Conservation (phyloP, 2,329 filamentous ascomycete species). For the Ascomycota sp. region DNA sequence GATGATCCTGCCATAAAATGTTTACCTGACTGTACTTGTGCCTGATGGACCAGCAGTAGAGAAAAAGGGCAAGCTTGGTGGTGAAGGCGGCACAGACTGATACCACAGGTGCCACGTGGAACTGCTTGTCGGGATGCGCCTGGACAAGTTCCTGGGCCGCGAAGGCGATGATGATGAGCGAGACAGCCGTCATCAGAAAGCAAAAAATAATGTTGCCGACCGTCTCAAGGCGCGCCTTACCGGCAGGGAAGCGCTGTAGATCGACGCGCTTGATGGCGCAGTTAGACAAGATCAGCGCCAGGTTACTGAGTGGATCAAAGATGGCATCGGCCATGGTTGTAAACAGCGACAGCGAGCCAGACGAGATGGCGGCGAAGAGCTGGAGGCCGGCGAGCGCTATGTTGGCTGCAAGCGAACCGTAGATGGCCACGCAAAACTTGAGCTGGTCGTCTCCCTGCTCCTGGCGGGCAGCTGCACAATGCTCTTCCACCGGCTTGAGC, state of each 20-base stretch:
- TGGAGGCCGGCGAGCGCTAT: slow-evolving; percentile 61
- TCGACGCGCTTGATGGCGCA: slow-evolving; percentile 80
- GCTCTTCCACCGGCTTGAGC: slow-evolving; percentile 83
- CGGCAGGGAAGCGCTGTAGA: slow-evolving; percentile 67
- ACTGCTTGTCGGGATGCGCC: slow-evolving; percentile 35
- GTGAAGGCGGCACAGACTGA: slow-evolving; percentile 67
- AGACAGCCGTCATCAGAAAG: slow-evolving; percentile 87
- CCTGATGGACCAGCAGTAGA: slow-evolving; percentile 82
- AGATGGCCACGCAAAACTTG: slow-evolving; percentile 46
- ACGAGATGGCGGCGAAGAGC: slow-evolving; percentile 71
- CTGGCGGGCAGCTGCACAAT: slow-evolving; percentile 61
- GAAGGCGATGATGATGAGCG: slow-evolving; percentile 79
- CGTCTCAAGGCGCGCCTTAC: slow-evolving; percentile 85
- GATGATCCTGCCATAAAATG: slow-evolving; percentile 91
- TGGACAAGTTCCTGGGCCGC: slow-evolving; percentile 49
- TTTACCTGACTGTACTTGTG: slow-evolving; percentile 81
- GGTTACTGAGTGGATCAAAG: slow-evolving; percentile 79
- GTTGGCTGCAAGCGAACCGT: slow-evolving; percentile 59
- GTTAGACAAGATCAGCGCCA: slow-evolving; percentile 70
- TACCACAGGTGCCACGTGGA: slow-evolving; percentile 68
- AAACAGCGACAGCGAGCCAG: slow-evolving; percentile 83
- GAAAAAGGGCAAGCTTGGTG: slow-evolving; percentile 66
- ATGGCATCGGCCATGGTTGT: slow-evolving; percentile 93
- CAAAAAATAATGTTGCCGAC: slow-evolving; percentile 93
- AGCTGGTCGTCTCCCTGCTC: slow-evolving; percentile 66